Conservation (phyloP, 2,329 filamentous ascomycete species). For the Fusarium multiceps region DNA sequence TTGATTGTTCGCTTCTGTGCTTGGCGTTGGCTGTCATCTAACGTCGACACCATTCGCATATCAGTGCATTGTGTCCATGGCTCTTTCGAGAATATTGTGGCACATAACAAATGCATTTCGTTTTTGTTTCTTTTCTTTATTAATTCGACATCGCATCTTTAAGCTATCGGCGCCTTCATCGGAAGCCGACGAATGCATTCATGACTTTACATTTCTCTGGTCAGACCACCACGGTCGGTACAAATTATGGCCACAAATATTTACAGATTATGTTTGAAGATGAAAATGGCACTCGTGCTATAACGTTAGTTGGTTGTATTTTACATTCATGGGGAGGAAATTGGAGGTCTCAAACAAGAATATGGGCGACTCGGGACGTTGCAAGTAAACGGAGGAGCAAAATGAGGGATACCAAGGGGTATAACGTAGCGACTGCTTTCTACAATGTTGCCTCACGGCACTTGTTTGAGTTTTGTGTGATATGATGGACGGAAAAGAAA, state of each 20-base stretch:
- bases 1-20: conserved; percentile 47
- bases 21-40: conserved; percentile 48
- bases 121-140: conserved; percentile 5
- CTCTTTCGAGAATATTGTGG: conserved; percentile 1
- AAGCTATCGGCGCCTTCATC: background rate
- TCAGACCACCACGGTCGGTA: conserved; percentile 17
- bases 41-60: conserved; percentile 40
- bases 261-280: conserved; percentile 43
- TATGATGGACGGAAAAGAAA: conserved; percentile 17
- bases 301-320: conserved; percentile 13
- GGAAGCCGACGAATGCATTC: conserved; percentile 7
- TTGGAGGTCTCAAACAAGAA: conserved; percentile 7
- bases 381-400: conserved; percentile 17
- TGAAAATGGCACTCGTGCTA: conserved; percentile 17
- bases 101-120: background rate
- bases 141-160: conserved; percentile 17
- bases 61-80: conserved; percentile 10
- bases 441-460: conserved; percentile 63
- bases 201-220: conserved; percentile 36
- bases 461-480: conserved; percentile 49
- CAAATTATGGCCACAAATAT: conserved; percentile 18
- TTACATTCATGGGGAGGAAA: conserved; percentile 5
- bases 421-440: conserved; percentile 44
- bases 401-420: conserved; percentile 28
- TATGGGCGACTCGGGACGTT: conserved; percentile 29